Percentiles rank a stretch among this genome's conserved stretches.
phyloP scores from a whole-genome alignment of 257 asterid genomes.

The Leonotis leonurus region DNA sequence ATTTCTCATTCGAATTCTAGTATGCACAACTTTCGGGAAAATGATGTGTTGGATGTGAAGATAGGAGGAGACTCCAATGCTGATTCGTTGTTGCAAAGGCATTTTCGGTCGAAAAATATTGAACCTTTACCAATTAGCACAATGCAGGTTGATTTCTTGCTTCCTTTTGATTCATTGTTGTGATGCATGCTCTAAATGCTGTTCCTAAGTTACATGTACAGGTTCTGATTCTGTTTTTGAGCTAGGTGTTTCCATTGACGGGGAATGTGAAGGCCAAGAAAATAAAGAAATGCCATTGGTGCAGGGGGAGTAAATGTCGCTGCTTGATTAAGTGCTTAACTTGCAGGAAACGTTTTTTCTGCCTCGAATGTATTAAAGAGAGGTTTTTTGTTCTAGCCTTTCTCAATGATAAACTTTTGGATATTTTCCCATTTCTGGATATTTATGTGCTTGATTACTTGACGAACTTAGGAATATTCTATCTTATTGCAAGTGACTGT shows the following conservation, averaged over 20 bases:
- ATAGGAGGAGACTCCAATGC: slow-evolving; percentile 40
- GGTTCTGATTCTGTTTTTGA: slow-evolving; percentile 1
- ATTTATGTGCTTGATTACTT: not conserved
- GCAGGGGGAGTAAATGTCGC: slow-evolving; percentile 45
- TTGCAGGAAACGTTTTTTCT: slow-evolving; percentile 77
- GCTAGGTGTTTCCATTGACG: slow-evolving; percentile 63
- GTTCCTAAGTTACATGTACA: not conserved
- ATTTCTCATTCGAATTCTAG: slow-evolving; percentile 44
- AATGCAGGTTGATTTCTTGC: slow-evolving; percentile 59
- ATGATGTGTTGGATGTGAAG: slow-evolving; percentile 44
- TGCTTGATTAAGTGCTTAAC: slow-evolving; percentile 64
- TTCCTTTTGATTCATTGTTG: not conserved
- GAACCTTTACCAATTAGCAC: slow-evolving; percentile 74
- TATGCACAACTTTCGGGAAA: slow-evolving; percentile 19
- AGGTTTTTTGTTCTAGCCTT: slow-evolving; percentile 40
- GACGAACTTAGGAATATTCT: not conserved
- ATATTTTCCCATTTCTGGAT: not conserved
- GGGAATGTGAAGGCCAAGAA: slow-evolving; percentile 47
- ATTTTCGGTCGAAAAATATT: slow-evolving; percentile 74
- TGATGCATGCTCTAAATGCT: not conserved
- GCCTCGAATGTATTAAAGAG: slow-evolving; percentile 62
- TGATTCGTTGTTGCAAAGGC: slow-evolving; percentile 35
- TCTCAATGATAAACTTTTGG: not conserved
- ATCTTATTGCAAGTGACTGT: not conserved
- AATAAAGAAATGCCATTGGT: slow-evolving; percentile 85